Percentiles rank a stretch among this genome's conserved stretches.
Evolutionary conservation across 768 basidiomycete species (phyloP).

Genomic region (Podaxis sp.): DNA sequence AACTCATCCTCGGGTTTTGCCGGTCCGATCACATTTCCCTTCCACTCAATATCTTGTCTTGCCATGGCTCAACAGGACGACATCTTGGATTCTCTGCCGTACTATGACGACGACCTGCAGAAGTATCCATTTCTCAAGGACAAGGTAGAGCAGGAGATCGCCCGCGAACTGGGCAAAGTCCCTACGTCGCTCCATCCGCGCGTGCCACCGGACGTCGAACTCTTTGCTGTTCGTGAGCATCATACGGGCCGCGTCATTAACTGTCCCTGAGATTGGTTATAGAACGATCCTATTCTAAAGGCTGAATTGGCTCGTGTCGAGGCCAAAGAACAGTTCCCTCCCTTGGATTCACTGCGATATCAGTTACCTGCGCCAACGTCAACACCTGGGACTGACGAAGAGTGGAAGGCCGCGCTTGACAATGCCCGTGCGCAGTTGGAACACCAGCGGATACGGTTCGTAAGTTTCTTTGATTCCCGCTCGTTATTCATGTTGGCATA

Average conservation of each 20-base stretch:
- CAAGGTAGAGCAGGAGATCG: slow-evolving; percentile 77
- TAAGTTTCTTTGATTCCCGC: not conserved
- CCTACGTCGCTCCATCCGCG: slow-evolving; percentile 65
- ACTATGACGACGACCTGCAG: slow-evolving; percentile 92
- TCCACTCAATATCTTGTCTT: not conserved
- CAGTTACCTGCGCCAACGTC: slow-evolving; percentile 69
- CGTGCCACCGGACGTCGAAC: slow-evolving; percentile 61
- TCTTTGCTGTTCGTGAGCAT: slow-evolving; percentile 68
- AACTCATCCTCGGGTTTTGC: slow-evolving; percentile 32
- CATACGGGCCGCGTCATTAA: slow-evolving; percentile 7
- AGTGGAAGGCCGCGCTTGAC: slow-evolving; percentile 71
- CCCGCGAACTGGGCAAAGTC: slow-evolving; percentile 59
- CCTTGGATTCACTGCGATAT: slow-evolving; percentile 73
- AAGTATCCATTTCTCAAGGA: slow-evolving; percentile 67
- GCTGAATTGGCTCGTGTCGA: slow-evolving; percentile 78
- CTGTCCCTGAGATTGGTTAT: slow-evolving; percentile 5
- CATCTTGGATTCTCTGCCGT: slow-evolving; percentile 86
- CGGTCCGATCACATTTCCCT: slow-evolving; percentile 24
- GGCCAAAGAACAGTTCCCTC: slow-evolving; percentile 59
- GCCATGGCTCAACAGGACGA: slow-evolving; percentile 22
- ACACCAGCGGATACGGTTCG: slow-evolving; percentile 79
- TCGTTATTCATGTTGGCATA: slow-evolving; percentile 26
- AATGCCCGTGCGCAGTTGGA: slow-evolving; percentile 84
- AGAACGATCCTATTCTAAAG: slow-evolving; percentile 71
- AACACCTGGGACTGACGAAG: slow-evolving; percentile 65